Percentiles rank a stretch among this genome's conserved stretches.
Conservation (phyloP, 345 rosid genomes). For the Eucalyptus sideroxylon region DNA sequence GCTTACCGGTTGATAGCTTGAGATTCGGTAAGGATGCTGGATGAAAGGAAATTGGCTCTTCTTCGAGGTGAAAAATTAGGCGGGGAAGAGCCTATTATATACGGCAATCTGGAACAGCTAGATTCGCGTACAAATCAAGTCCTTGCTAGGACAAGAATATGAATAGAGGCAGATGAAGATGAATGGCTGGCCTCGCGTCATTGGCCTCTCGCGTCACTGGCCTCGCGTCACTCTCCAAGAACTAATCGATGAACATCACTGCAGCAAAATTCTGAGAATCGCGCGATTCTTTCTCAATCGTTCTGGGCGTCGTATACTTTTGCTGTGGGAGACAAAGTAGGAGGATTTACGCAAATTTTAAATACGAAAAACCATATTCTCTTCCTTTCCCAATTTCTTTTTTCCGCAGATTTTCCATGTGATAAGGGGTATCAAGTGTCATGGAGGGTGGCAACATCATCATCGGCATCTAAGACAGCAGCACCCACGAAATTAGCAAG, state of each 20-base stretch:
- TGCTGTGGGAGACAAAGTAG: neutral
- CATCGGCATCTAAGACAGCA: neutral
- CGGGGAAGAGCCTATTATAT: neutral
- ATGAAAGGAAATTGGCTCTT: neutral
- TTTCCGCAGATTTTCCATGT: neutral
- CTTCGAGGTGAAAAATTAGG: neutral
- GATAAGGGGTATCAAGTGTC: neutral
- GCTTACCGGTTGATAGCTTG: neutral
- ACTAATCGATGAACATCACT: neutral
- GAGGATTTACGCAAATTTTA: neutral
- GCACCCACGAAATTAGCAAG: neutral
- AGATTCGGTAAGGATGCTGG: neutral
- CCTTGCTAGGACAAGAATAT: neutral
- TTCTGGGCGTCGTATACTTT: neutral
- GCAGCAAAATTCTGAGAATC: neutral
- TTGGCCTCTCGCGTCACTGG: neutral
- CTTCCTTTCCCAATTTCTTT: neutral
- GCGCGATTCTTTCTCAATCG: neutral
- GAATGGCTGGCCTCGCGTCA: neutral
- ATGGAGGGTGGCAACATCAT: neutral
- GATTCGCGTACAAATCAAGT: neutral
- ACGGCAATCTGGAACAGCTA: neutral
- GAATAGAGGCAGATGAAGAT: neutral
- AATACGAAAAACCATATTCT: neutral
- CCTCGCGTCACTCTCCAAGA: neutral